Evolutionary conservation across 192 early-diverging fungal genomes (phyloP), one percentile per base, ranked within the genome.

Genomic region (Oehlia diaphana): DNA sequence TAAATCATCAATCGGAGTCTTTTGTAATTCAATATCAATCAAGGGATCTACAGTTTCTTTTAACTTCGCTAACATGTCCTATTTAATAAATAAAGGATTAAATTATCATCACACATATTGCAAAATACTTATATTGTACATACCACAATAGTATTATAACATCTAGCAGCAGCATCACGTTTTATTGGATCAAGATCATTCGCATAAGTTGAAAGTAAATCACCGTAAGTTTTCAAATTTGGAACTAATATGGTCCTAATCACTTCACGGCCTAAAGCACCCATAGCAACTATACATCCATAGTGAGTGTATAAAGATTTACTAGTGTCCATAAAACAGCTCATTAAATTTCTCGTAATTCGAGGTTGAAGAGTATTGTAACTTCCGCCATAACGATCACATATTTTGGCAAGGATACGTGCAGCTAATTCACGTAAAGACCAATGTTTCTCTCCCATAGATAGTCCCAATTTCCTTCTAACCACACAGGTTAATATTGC

Each of bases 401-500:
- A 95, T 28, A 98, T 93, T 49, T 88, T 82, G 0, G 94, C 83
- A 44, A 93, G 87, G 33, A 99, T 86, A 28, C 86, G 81, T 0
- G 96, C 94, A 0, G 97, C 93, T 31, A 86, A 88, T 9, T 91
- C 82, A 10, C 98, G 95, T 58, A 97, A 84, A 8, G 88, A 72
- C 93, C 94, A 97, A 82, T 99, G 97, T 72, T 95, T 88, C 28
- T 95, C 92, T 33, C 88, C 83, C 0, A 87, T 81, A 42, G 90
- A 88, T 65, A 91, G 90, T 39, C 93, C 92, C 33, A 99, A 84
- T 39, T 90, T 83, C 77, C 95, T 95, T 77, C 92, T 92, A 9
- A 99, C 95, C 35, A 98, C 85, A 79, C 96, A 98, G 16, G 98
- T 96, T 63, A 99, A 84, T 47, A 99, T 91, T 6, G 93, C 90